Conservation (phyloP, 2,329 filamentous ascomycete species). For the Colletotrichum tofieldiae region DNA sequence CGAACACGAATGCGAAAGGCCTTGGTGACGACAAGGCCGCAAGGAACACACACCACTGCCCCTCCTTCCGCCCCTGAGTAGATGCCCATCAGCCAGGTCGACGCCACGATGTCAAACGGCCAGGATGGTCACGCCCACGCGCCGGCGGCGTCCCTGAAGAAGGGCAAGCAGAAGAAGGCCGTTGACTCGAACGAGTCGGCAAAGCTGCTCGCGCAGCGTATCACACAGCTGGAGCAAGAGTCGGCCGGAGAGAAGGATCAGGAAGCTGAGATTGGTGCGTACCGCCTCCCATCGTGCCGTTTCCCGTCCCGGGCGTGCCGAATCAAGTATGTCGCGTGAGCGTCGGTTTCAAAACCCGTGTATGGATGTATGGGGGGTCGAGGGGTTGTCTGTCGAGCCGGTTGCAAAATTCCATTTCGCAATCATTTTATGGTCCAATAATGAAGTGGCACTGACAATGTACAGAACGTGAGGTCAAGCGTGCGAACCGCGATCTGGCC, state of each 20-base stretch:
- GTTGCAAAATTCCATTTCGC: not conserved
- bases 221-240: constrained; percentile 95
- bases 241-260: constrained; percentile 95
- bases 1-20: constrained; percentile 42
- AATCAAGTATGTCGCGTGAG: constrained; percentile 41
- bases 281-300: constrained; percentile 33
- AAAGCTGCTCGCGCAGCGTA: constrained; percentile 92
- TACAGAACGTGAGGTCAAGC: constrained; percentile 92
- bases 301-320: constrained; percentile 30
- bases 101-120: constrained; percentile 60
- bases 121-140: constrained; percentile 57
- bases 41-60: constrained; percentile 24
- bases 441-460: constrained; percentile 47
- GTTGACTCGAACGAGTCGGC: constrained; percentile 91
- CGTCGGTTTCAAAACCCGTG: constrained; percentile 21
- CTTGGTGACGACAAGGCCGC: constrained; percentile 32
- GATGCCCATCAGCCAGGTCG: constrained; percentile 60
- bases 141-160: constrained; percentile 73
- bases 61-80: constrained; percentile 26
- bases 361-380: not conserved
- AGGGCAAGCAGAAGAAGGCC: constrained; percentile 87
- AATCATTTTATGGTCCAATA: constrained; percentile 20
- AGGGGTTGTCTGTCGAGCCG: constrained; percentile 2
- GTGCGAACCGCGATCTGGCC: constrained; percentile 91
- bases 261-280: constrained; percentile 91